Conservation (phyloP, 73 alveolate genomes). For the Paramecium tetraurelia region DNA sequence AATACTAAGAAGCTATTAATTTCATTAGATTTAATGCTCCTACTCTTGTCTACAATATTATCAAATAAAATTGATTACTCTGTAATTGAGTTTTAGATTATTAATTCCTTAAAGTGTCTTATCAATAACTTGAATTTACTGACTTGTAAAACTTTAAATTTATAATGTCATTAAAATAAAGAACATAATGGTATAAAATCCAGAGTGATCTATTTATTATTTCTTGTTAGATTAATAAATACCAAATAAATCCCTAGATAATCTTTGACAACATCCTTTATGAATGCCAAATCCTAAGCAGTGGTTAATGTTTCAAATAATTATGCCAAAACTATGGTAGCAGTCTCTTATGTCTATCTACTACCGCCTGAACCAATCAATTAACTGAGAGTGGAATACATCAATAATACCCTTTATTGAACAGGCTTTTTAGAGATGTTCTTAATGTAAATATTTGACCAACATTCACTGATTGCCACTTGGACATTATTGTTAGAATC, state of each 20-base stretch:
- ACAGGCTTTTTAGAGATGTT: not conserved
- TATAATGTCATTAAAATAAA: not conserved
- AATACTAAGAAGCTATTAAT: not conserved
- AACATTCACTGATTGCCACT: slow-evolving; percentile 1
- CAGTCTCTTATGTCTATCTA: not conserved
- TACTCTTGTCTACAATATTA: not conserved
- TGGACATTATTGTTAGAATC: not conserved
- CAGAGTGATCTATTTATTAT: slow-evolving; percentile 18
- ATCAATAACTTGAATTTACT: slow-evolving; percentile 2
- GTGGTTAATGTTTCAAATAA: not conserved
- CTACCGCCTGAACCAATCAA: not conserved
- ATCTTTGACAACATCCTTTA: slow-evolving; percentile 1
- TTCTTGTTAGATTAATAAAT: not conserved
- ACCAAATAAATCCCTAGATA: not conserved
- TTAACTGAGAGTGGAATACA: not conserved
- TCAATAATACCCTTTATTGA: not conserved
- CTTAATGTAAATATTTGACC: not conserved
- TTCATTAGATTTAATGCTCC: slow-evolving; percentile 21
- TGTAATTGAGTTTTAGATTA: not conserved
- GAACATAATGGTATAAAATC: not conserved
- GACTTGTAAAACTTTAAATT: not conserved
- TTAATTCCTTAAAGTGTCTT: not conserved
- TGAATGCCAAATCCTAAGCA: not conserved
- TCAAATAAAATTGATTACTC: not conserved
- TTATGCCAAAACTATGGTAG: not conserved